Evolutionary conservation across 306 rosid genomes (phyloP).

Genomic region (Arachis stenosperma): DNA sequence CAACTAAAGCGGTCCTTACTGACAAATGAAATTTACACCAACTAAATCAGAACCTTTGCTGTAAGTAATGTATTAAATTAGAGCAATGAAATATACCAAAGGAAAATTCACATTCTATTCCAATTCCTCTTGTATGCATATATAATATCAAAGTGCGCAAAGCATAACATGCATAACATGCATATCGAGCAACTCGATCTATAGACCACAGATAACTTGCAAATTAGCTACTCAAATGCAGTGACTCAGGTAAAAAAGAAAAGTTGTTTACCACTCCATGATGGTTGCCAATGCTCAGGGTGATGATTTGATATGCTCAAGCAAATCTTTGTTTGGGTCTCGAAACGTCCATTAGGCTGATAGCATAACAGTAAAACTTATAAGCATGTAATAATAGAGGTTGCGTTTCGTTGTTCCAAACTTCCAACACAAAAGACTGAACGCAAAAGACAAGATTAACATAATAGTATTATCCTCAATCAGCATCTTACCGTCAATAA

Average conservation of each 20-base stretch:
- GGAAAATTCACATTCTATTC: too few species aligned
- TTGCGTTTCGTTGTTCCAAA: too few species aligned
- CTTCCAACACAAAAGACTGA: too few species aligned
- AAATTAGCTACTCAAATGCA: not conserved
- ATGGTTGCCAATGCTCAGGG: conserved; percentile 96
- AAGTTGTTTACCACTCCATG: conserved; percentile 75
- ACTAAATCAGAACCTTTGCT: conserved; percentile 20
- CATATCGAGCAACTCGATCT: not conserved
- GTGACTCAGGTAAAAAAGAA: conserved; percentile 2
- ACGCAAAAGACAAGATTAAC: too few species aligned
- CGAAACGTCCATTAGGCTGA: conserved; percentile 89
- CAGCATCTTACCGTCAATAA: conserved; percentile 61
- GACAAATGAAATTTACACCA: conserved; percentile 35
- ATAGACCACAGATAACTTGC: conserved; percentile 1
- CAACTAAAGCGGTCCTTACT: conserved; percentile 96
- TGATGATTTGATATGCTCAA: conserved; percentile 89
- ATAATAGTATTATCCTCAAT: not conserved
- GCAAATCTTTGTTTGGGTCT: conserved; percentile 86
- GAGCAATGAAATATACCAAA: conserved; percentile 10
- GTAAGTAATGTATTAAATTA: not conserved
- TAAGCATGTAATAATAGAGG: conserved; percentile 20
- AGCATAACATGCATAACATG: not conserved
- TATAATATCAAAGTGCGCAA: not conserved
- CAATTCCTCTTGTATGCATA: not conserved
- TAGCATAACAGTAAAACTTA: conserved; percentile 23